Conservation (phyloP, 2,329 filamentous ascomycete species). For the Sporothrix phasma region DNA sequence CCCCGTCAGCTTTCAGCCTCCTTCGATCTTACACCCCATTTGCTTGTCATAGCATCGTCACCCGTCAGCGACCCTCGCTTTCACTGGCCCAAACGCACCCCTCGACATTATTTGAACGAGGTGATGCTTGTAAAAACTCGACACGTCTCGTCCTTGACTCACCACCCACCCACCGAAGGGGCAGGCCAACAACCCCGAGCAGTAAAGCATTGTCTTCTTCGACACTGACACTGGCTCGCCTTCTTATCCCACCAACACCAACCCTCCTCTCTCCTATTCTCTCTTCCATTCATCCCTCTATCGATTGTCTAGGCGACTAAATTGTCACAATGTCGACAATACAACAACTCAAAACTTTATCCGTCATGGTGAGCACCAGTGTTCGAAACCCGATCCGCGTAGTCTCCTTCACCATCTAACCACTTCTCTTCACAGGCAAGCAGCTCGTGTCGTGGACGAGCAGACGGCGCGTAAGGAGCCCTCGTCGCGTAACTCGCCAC, state of each 20-base stretch:
- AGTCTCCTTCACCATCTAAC: background rate
- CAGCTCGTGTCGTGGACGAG: constrained; percentile 63
- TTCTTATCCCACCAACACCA: too few relatives aligned
- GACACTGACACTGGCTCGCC: background rate
- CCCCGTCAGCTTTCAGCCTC: background rate
- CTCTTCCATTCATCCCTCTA: background rate
- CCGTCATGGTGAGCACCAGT: constrained; percentile 56
- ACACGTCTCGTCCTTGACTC: too few relatives aligned
- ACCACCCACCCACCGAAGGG: background rate
- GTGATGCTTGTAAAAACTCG: background rate
- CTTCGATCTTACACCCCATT: background rate
- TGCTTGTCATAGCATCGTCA: background rate
- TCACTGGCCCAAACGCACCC: background rate
- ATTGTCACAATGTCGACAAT: constrained; percentile 54
- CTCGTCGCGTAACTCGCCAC: constrained; percentile 26
- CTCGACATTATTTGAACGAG: background rate
- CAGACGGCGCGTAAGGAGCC: constrained; percentile 37
- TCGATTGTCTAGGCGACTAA: background rate
- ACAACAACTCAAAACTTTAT: constrained; percentile 96
- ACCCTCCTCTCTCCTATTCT: background rate
- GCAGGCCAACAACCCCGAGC: background rate
- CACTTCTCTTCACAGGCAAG: constrained; percentile 51
- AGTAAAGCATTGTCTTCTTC: background rate
- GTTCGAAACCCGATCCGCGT: too few relatives aligned
- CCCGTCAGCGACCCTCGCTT: background rate